Conservation (phyloP, 371 early-diverging fungal genomes). For the Coemansia linderi region DNA sequence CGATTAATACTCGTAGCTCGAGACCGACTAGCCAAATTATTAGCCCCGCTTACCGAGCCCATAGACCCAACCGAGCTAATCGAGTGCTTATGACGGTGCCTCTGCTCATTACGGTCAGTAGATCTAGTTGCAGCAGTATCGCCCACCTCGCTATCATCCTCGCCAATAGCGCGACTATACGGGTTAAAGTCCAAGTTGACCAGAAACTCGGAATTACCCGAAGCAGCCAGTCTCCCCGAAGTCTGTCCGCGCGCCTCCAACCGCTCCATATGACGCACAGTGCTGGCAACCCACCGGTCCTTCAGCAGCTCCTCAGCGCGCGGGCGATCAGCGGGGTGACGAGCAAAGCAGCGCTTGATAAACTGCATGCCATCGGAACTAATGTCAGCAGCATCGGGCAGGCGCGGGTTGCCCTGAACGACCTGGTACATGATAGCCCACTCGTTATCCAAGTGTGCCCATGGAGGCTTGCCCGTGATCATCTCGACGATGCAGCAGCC, state of each 20-base stretch:
- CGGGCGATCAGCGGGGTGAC: slow-evolving; percentile 74
- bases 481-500: slow-evolving; percentile 96
- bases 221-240: slow-evolving; percentile 15
- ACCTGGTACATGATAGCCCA: slow-evolving; percentile 92
- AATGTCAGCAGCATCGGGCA: slow-evolving; percentile 69
- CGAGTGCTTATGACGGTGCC: slow-evolving; percentile 21
- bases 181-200: slow-evolving; percentile 3
- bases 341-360: slow-evolving; percentile 75
- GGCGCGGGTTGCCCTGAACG: slow-evolving; percentile 71
- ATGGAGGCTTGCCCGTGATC: slow-evolving; percentile 91
- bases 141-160: background rate
- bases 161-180: background rate
- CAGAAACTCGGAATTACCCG: slow-evolving; percentile 5
- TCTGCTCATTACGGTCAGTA: background rate
- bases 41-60: slow-evolving; percentile 11
- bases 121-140: background rate
- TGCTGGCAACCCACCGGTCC: slow-evolving; percentile 72
- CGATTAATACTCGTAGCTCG: slow-evolving; percentile 36
- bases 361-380: slow-evolving; percentile 73
- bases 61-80: slow-evolving; percentile 23
- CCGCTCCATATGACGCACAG: slow-evolving; percentile 29
- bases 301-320: slow-evolving; percentile 72
- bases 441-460: slow-evolving; percentile 89
- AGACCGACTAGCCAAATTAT: slow-evolving; percentile 23
- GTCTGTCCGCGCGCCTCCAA: slow-evolving; percentile 10